Evolutionary conservation across 2,329 filamentous ascomycete genomes (phyloP).

Genomic region (Pseudocercospora ulei): DNA sequence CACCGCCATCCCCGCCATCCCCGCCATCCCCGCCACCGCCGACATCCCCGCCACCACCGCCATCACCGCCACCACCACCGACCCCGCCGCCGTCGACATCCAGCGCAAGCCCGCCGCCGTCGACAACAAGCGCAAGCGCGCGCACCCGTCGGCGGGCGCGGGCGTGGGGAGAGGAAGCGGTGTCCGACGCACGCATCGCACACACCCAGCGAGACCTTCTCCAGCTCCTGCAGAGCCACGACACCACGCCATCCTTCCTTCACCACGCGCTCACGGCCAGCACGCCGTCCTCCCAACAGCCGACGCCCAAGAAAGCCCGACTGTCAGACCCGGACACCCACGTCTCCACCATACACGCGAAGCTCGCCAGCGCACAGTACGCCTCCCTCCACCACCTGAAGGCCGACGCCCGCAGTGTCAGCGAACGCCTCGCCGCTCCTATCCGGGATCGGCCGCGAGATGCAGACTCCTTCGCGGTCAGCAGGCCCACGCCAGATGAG

Average conservation of each 20-base stretch:
- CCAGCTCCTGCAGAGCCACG: conserved; percentile 36
- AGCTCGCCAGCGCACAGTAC: conserved; percentile 37
- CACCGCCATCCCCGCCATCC: no score
- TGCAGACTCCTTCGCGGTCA: conserved; percentile 14
- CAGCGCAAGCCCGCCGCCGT: conserved; percentile 9
- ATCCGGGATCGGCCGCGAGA: conserved; percentile 28
- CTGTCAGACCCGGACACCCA: conserved; percentile 32
- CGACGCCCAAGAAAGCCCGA: conserved; percentile 41
- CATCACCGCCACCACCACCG: conserved; percentile 12
- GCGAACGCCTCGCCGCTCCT: conserved; percentile 35
- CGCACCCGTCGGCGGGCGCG: conserved; percentile 31
- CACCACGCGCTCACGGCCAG: conserved; percentile 32
- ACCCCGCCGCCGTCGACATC: conserved; percentile 8
- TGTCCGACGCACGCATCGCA: conserved; percentile 22
- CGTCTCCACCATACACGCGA: conserved; percentile 35
- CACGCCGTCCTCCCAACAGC: conserved; percentile 32
- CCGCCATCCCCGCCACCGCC: no score
- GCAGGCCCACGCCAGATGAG: conserved; percentile 34
- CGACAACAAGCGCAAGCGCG: conserved; percentile 41
- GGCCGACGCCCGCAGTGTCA: conserved; percentile 38
- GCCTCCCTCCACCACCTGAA: conserved; percentile 37
- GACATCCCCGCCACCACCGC: no score
- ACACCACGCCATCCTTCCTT: conserved; percentile 42
- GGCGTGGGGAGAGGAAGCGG: conserved; percentile 30
- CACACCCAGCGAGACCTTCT: conserved; percentile 37